Evolutionary conservation across 768 basidiomycete genomes (phyloP), one percentile per base, ranked within the genome.

Genomic region (Myochromella boudieri): DNA sequence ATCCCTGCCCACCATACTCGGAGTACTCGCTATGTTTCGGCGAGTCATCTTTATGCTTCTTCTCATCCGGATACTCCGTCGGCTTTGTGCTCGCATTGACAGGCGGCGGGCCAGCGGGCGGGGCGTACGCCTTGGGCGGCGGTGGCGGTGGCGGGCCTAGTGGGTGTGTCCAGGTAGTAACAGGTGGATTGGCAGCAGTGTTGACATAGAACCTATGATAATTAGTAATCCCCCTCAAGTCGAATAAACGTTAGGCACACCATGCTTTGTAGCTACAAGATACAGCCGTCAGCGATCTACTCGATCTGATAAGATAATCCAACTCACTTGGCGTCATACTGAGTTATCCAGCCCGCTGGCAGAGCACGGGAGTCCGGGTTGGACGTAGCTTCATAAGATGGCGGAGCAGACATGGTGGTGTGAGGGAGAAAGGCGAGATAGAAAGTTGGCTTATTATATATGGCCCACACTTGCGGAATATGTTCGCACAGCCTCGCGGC

Each of bases 151-250:
- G 64, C 4, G 79, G 70, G 3, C 82, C 84, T n/a, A 76, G 63
- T 0, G 88, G 88, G 55, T 89, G 88, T 0, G 67, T 71, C 88
- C 88, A 91, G 11, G 74, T 77, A 28, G 84, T 80, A 15, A 76
- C 72, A 0, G 85, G 83, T 3, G 87, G 87, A 14, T 72, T 66
- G 36, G 77, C 74, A 20, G 57, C 62, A 0, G 84, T 86, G 55
- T 90, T 81, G 36, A 91, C 85, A 53, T 91, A 91, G 71, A 80
- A 91, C 87, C 88, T 90, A 51, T 21, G 42, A 27, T 33, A 17
- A 14, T 14, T 12, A 33, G 21, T 18, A 29, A 11, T 6, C 8
- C n/a, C 6, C 10, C 8, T 27, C 29, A 14, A 12, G 34, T 12
- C 4, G 41, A 29, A 5, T 9, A 14, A 43, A 27, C 5, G 17